phyloP scores from a whole-genome alignment of 805 yeast genomes.

The Metschnikowia dekortorum region DNA sequence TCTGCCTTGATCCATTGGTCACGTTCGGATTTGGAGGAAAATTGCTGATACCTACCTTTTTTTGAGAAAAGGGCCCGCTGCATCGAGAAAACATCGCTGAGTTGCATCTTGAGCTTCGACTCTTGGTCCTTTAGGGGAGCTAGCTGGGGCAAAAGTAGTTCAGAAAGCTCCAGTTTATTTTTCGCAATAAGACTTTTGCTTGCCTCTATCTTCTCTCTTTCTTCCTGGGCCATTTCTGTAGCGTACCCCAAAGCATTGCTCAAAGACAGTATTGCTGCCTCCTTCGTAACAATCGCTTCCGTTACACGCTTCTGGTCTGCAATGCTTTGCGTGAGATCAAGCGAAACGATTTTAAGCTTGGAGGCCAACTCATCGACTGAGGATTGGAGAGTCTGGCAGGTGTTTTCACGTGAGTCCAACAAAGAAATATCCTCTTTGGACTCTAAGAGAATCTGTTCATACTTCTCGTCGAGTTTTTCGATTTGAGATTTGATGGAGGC shows the following conservation, averaged over 20 bases:
- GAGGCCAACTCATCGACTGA: constrained; percentile 46
- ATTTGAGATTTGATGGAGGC: constrained; percentile 55
- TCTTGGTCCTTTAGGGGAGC: constrained; percentile 40
- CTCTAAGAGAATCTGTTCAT: constrained; percentile 46
- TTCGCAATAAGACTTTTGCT: constrained; percentile 26
- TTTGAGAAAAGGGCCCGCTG: constrained; percentile 65
- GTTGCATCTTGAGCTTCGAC: constrained; percentile 29
- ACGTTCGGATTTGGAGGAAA: constrained; percentile 52
- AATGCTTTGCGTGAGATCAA: constrained; percentile 56
- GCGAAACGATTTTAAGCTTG: constrained; percentile 44
- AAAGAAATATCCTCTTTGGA: constrained; percentile 52
- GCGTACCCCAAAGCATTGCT: constrained; percentile 30
- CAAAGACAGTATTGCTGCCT: constrained; percentile 43
- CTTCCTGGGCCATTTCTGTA: constrained; percentile 24
- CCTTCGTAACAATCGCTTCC: constrained; percentile 45
- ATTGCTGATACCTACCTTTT: constrained; percentile 64
- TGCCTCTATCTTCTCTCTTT: constrained; percentile 18
- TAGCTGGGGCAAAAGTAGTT: constrained; percentile 27
- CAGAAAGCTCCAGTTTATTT: constrained; percentile 34
- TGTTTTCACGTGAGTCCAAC: constrained; percentile 57
- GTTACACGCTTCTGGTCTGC: constrained; percentile 46
- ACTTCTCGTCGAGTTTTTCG: constrained; percentile 56
- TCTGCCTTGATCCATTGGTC: constrained; percentile 62
- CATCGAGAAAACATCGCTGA: constrained; percentile 41
- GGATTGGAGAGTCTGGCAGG: constrained; percentile 42